phyloP scores from a whole-genome alignment of 106 monocot genomes.

The Cymbidium sinense region DNA sequence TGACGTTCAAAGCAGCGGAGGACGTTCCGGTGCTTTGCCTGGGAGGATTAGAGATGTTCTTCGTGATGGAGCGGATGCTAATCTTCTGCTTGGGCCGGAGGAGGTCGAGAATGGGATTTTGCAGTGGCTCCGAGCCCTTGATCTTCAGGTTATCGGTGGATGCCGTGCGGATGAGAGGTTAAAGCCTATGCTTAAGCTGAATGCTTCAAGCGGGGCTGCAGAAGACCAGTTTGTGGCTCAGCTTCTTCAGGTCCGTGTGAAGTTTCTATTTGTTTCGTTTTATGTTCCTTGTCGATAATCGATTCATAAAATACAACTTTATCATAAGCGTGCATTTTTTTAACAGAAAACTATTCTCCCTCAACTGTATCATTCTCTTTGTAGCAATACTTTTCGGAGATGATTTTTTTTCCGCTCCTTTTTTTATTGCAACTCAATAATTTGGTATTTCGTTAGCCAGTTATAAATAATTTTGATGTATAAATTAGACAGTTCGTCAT shows the following conservation, averaged over 20 bases:
- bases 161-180: conserved; percentile 83
- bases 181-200: conserved; percentile 55
- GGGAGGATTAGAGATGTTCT: conserved; percentile 18
- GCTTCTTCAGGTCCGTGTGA: conserved; percentile 41
- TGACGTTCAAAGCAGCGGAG: background rate
- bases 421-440: background rate
- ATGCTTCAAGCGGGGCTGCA: conserved; percentile 28
- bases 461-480: background rate
- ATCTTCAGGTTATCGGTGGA: conserved; percentile 75
- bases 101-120: conserved; percentile 34
- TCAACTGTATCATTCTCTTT: no score
- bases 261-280: background rate
- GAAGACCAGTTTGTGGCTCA: conserved; percentile 53
- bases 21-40: conserved; percentile 7
- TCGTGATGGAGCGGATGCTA: conserved; percentile 20
- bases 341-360: no score
- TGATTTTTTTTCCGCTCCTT: background rate
- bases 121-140: conserved; percentile 57
- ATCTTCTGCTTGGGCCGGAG: conserved; percentile 21
- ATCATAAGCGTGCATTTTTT: background rate
- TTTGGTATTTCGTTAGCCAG: background rate
- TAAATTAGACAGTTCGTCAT: background rate
- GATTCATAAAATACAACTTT: background rate
- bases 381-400: background rate
- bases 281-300: background rate